These are phyloP conservation scores for Colletotrichum caudatum DNA, from an alignment of 2,329 filamentous ascomycete genomes.

Conservation along the genomic window DNA sequence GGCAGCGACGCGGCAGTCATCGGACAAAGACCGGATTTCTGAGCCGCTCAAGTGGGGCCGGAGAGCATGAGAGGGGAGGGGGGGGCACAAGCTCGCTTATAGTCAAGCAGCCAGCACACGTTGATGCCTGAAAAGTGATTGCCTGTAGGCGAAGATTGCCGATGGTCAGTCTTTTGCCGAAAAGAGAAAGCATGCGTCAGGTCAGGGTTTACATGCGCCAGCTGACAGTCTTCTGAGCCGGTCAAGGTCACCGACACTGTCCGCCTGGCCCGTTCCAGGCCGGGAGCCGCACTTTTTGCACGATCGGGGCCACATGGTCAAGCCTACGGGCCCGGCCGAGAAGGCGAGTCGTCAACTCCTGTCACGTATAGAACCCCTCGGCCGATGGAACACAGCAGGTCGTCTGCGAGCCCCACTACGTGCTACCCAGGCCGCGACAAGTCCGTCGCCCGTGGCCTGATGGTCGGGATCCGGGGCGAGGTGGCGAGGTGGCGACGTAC, in stretches of 20 bases:
- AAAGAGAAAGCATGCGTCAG: background rate
- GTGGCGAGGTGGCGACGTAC: conserved; percentile 59
- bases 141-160: too few species aligned
- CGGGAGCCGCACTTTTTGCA: conserved; percentile 63
- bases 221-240: background rate
- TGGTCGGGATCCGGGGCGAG: conserved; percentile 57
- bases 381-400: too few species aligned
- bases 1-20: conserved; percentile 57
- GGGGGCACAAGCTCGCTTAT: conserved; percentile 46
- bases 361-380: too few species aligned
- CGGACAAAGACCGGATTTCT: conserved; percentile 60
- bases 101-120: too few species aligned
- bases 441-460: conserved; percentile 56
- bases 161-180: background rate
- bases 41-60: conserved; percentile 46
- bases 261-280: conserved; percentile 61
- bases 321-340: conserved; percentile 20
- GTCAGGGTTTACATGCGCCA: too few species aligned
- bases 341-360: conserved; percentile 13
- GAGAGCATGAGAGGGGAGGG: conserved; percentile 43
- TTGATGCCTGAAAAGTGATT: too few species aligned
- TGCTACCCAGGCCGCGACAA: conserved; percentile 53
- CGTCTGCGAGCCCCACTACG: conserved; percentile 53
- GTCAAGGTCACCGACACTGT: background rate
- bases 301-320: conserved; percentile 48